phyloP scores from a whole-genome alignment of 352 stramenopile genomes.

The Pythium graminicola region DNA sequence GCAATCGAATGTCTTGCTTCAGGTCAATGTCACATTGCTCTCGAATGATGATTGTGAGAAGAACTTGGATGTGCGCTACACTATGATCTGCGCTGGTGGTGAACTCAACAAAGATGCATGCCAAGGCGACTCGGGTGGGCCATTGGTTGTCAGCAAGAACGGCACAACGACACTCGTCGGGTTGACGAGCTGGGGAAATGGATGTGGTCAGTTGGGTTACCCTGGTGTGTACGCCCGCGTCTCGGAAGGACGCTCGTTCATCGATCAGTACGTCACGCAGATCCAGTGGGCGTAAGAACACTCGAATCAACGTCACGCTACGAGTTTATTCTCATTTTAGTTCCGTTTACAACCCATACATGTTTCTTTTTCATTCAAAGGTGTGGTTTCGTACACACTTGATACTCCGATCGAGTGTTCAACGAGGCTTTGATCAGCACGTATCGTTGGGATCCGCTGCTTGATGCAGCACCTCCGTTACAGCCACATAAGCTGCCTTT shows the following conservation, averaged over 20 bases:
- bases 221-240: not conserved
- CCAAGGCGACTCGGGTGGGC: not conserved
- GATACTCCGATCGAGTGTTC: not conserved
- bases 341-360: not conserved
- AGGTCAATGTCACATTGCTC: not conserved
- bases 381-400: not conserved
- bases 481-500: constrained; percentile 3
- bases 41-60: not conserved
- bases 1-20: not conserved
- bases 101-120: not conserved
- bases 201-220: not conserved
- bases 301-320: too few relatives aligned
- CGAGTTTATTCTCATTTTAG: not conserved
- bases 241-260: too few relatives aligned
- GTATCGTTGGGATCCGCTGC: constrained; percentile 6
- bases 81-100: not conserved
- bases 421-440: constrained; percentile 8
- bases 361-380: not conserved
- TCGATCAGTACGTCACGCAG: constrained; percentile 17
- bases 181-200: not conserved
- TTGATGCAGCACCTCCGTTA: constrained; percentile 8
- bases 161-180: not conserved
- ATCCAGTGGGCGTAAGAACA: constrained; percentile 11
- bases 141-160: not conserved
- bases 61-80: not conserved